These are phyloP conservation scores for Alternaria sp. DNA, from an alignment of 2,329 filamentous ascomycete species.

Conservation along the genomic window DNA sequence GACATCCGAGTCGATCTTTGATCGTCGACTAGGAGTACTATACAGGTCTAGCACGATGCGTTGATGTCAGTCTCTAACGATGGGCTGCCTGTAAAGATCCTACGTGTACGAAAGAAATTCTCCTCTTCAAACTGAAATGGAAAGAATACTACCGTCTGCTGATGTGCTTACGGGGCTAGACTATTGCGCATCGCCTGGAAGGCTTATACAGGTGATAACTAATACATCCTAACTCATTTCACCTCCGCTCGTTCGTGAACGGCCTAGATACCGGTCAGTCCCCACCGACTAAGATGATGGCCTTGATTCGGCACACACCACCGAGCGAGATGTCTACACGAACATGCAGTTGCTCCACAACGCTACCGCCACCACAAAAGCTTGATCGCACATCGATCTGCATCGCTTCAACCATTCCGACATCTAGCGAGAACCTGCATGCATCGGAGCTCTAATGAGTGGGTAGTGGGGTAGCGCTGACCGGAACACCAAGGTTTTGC, in stretches of 20 bases:
- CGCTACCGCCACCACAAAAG: background rate
- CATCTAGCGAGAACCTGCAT: background rate
- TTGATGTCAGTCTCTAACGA: background rate
- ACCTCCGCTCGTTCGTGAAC: background rate
- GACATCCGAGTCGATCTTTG: background rate
- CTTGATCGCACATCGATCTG: conserved; percentile 2
- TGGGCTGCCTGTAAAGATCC: background rate
- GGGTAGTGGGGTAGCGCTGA: background rate
- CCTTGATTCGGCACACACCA: background rate
- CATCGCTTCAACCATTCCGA: background rate
- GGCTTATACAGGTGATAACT: background rate
- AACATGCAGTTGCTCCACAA: background rate
- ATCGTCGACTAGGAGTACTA: background rate
- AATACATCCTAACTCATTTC: background rate
- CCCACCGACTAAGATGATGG: background rate
- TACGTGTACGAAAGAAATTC: background rate
- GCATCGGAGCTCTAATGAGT: background rate
- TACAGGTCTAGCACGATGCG: background rate
- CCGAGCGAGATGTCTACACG: background rate
- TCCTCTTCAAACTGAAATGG: background rate
- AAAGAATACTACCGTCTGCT: background rate
- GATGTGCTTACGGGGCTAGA: background rate
- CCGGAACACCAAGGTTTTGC: background rate
- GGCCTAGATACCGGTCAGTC: background rate
- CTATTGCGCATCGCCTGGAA: background rate